Conservation (phyloP, 106 monocot species). For the Posidonia australis region DNA sequence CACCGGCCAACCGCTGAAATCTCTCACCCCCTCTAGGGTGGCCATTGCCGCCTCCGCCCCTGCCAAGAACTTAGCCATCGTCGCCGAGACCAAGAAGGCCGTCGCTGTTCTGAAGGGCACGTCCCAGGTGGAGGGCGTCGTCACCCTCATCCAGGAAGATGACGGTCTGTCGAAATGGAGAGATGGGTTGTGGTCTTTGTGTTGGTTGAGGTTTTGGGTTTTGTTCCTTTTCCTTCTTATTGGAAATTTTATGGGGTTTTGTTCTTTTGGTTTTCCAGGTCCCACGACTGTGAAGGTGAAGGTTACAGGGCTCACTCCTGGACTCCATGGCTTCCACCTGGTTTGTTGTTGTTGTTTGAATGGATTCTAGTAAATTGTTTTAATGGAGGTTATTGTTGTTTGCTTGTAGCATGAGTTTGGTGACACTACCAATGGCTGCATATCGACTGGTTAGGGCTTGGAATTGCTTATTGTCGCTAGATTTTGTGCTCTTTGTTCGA, state of each 20-base stretch:
- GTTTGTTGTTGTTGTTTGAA: slow-evolving; percentile 7
- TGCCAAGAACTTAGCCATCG: slow-evolving; percentile 19
- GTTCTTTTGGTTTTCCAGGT: slow-evolving; percentile 15
- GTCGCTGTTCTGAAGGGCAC: slow-evolving; percentile 78
- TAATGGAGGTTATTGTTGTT: not conserved
- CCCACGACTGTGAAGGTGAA: slow-evolving; percentile 56
- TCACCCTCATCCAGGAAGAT: slow-evolving; percentile 59
- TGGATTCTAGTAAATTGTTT: not conserved
- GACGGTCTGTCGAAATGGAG: slow-evolving; percentile 21
- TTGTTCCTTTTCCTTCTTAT: not conserved
- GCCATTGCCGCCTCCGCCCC: not conserved
- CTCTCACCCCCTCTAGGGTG: not conserved
- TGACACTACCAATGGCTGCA: slow-evolving; percentile 75
- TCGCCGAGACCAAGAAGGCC: slow-evolving; percentile 53
- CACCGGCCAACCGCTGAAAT: slow-evolving; percentile 7
- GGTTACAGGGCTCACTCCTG: slow-evolving; percentile 53
- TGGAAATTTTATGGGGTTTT: not conserved
- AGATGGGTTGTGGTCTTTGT: no score
- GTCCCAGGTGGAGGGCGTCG: slow-evolving; percentile 64
- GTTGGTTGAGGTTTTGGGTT: not conserved
- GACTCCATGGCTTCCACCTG: slow-evolving; percentile 66
- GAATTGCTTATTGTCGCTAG: not conserved
- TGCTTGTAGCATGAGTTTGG: slow-evolving; percentile 59
- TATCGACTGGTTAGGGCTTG: slow-evolving; percentile 46
- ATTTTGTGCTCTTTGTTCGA: not conserved